phyloP scores from a whole-genome alignment of 2,329 filamentous ascomycete genomes.

The Lomentospora prolificans region DNA sequence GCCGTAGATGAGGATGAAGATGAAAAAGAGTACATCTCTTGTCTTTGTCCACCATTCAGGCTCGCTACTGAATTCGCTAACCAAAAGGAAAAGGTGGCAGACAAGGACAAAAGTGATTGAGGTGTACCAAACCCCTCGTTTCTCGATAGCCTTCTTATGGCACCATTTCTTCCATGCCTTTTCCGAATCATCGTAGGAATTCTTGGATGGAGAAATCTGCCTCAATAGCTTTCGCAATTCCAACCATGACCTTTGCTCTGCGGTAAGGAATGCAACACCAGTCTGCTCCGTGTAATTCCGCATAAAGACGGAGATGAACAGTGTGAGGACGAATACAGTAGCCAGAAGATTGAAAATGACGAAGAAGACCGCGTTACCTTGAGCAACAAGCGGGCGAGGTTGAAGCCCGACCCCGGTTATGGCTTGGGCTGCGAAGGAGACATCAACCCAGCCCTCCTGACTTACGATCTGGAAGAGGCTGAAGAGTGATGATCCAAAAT shows the following conservation, averaged over 20 bases:
- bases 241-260: slow-evolving; percentile 93
- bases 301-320: slow-evolving; percentile 99
- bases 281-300: slow-evolving; percentile 99
- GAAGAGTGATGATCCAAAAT: slow-evolving; percentile 87
- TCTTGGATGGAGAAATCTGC: slow-evolving; percentile 90
- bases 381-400: slow-evolving; percentile 56
- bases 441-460: slow-evolving; percentile 94
- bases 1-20: slow-evolving; percentile 73
- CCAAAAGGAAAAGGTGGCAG: slow-evolving; percentile 71
- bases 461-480: slow-evolving; percentile 98
- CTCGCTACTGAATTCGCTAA: slow-evolving; percentile 78
- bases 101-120: slow-evolving; percentile 71
- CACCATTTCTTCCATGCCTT: slow-evolving; percentile 85
- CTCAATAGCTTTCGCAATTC: slow-evolving; percentile 84
- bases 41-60: slow-evolving; percentile 57
- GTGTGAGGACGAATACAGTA: slow-evolving; percentile 89
- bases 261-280: slow-evolving; percentile 88
- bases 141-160: slow-evolving; percentile 87
- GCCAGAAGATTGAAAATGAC: slow-evolving; percentile 92
- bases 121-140: slow-evolving; percentile 84
- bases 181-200: slow-evolving; percentile 68
- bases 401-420: slow-evolving; percentile 72
- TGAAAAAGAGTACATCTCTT: slow-evolving; percentile 69
- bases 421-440: slow-evolving; percentile 74
- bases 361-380: slow-evolving; percentile 90